Conservation (phyloP, 73 alveolate genomes). For the Diophrys sp. region DNA sequence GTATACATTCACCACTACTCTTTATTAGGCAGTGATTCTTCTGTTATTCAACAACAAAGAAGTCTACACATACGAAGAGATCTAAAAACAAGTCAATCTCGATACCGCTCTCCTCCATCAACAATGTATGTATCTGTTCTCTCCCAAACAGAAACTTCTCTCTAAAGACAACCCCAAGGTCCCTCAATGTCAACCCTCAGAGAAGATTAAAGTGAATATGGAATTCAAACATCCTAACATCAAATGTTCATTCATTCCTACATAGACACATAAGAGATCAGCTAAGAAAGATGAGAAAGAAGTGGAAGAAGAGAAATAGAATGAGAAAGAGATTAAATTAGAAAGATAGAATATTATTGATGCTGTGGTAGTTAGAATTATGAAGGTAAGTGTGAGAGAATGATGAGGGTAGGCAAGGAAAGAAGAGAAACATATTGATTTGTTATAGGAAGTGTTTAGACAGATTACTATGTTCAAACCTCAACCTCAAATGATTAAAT, state of each 20-base stretch:
- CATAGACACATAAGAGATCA: constrained; percentile 34
- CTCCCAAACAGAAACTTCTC: constrained; percentile 51
- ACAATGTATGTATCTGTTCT: constrained; percentile 41
- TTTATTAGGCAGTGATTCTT: constrained; percentile 59
- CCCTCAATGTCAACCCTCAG: constrained; percentile 42
- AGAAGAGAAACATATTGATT: constrained; percentile 68
- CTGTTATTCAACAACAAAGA: constrained; percentile 43
- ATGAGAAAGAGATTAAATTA: constrained; percentile 46
- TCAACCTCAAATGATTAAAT: constrained; percentile 88
- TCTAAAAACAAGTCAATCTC: constrained; percentile 37
- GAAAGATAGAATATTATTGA: constrained; percentile 65
- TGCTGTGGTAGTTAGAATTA: constrained; percentile 70
- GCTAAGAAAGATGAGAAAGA: constrained; percentile 27
- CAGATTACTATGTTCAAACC: constrained; percentile 84
- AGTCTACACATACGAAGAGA: constrained; percentile 23
- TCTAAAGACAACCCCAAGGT: constrained; percentile 49
- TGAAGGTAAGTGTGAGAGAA: constrained; percentile 31
- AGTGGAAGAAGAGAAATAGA: constrained; percentile 10
- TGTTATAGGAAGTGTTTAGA: constrained; percentile 74
- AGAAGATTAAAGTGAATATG: constrained; percentile 30
- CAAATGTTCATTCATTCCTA: constrained; percentile 45
- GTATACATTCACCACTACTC: constrained; percentile 37
- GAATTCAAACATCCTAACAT: constrained; percentile 31
- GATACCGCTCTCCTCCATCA: constrained; percentile 40
- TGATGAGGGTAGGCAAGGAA: constrained; percentile 38